These are phyloP conservation scores for Lasiodiplodia sp. DNA, from an alignment of 2,329 filamentous ascomycete genomes.

Conservation along the genomic window DNA sequence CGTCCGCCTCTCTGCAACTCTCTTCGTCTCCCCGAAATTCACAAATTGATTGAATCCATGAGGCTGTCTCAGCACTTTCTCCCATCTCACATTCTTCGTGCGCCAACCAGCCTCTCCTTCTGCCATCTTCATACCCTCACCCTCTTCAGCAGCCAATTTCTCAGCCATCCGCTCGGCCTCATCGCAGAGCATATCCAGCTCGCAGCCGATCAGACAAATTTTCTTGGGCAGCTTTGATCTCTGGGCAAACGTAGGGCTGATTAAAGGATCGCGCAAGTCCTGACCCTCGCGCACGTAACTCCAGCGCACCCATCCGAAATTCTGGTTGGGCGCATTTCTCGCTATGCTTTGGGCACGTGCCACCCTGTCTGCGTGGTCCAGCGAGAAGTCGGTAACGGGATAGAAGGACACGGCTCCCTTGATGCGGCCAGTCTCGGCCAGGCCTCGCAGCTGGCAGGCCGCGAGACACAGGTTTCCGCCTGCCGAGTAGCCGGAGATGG, in stretches of 20 bases:
- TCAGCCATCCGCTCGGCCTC: slow-evolving; percentile 49
- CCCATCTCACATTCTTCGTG: slow-evolving; percentile 32
- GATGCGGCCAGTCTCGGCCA: slow-evolving; percentile 42
- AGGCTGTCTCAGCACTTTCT: slow-evolving; percentile 30
- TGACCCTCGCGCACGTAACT: slow-evolving; percentile 33
- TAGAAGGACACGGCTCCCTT: slow-evolving; percentile 55
- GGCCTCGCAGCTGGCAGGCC: slow-evolving; percentile 49
- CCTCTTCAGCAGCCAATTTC: slow-evolving; percentile 36
- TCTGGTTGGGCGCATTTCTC: slow-evolving; percentile 27
- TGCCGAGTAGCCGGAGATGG: slow-evolving; percentile 59
- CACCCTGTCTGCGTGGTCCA: slow-evolving; percentile 28
- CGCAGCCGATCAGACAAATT: slow-evolving; percentile 54
- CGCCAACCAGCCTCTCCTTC: slow-evolving; percentile 34
- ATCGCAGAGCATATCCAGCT: slow-evolving; percentile 56
- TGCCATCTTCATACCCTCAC: slow-evolving; percentile 26
- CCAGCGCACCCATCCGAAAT: slow-evolving; percentile 23
- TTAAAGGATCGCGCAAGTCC: slow-evolving; percentile 53
- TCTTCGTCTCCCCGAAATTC: not conserved
- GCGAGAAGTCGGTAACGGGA: slow-evolving; percentile 41
- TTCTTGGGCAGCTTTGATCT: slow-evolving; percentile 49
- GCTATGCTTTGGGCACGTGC: slow-evolving; percentile 23
- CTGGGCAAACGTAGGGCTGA: slow-evolving; percentile 51
- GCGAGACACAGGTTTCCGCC: slow-evolving; percentile 59
- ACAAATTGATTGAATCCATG: slow-evolving; percentile 33
- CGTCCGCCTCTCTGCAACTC: slow-evolving; percentile 8